Percentiles rank a stretch among this genome's conserved stretches.
Evolutionary conservation across 2,329 filamentous ascomycete species (phyloP).

Genomic region (Cladophialophora yegresii): DNA sequence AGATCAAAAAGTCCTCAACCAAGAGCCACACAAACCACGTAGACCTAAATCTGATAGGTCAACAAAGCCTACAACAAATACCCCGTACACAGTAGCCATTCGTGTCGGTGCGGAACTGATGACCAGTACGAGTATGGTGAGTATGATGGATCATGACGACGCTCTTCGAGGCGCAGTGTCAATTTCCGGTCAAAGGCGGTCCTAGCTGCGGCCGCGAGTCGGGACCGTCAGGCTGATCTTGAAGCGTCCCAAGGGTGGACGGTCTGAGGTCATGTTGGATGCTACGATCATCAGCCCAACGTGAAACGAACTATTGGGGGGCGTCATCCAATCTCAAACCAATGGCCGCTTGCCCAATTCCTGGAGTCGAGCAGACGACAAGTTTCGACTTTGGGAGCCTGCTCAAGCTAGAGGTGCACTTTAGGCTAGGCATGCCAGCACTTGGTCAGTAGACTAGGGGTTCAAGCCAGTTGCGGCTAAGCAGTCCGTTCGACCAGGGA

Average conservation of each 20-base stretch:
- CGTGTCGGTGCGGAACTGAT: background rate
- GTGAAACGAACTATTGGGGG: slow-evolving; percentile 21
- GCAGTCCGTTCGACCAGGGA: slow-evolving; percentile 9
- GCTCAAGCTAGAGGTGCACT: background rate
- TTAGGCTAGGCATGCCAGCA: background rate
- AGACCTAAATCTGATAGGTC: background rate
- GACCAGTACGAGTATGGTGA: background rate
- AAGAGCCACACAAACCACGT: background rate
- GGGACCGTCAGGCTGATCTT: background rate
- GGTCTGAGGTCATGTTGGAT: background rate
- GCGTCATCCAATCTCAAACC: slow-evolving; percentile 4
- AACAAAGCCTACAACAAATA: background rate
- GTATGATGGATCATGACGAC: background rate
- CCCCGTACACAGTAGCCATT: too few species aligned
- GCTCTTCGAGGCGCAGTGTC: slow-evolving; percentile 4
- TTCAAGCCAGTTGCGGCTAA: background rate
- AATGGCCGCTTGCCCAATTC: slow-evolving; percentile 3
- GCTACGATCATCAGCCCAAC: slow-evolving; percentile 11
- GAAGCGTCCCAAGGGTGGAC: background rate
- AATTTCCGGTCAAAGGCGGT: background rate
- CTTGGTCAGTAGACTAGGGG: background rate
- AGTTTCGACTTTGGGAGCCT: background rate
- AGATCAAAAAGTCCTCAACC: background rate
- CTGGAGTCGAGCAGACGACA: background rate
- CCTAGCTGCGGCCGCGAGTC: background rate